phyloP scores from a whole-genome alignment of 1,284 basidiomycete genomes.

The Lignosus rhinocerotis region DNA sequence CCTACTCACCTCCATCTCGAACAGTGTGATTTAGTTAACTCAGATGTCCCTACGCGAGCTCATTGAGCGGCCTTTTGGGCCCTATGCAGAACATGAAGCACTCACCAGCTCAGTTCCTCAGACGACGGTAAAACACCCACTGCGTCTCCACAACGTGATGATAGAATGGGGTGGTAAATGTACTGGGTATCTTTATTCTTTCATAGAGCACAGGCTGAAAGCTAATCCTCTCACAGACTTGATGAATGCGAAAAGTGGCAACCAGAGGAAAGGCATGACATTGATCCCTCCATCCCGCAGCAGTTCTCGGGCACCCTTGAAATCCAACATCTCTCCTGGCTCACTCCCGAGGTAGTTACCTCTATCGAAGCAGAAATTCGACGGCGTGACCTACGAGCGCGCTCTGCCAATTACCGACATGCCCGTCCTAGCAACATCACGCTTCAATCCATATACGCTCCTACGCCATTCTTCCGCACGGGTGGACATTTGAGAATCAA shows the following conservation, averaged over 20 bases:
- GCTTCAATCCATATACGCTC: slow-evolving; percentile 35
- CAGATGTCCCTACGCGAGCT: slow-evolving; percentile 12
- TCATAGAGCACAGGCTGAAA: background rate
- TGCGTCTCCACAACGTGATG: slow-evolving; percentile 24
- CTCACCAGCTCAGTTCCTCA: slow-evolving; percentile 26
- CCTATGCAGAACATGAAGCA: slow-evolving; percentile 28
- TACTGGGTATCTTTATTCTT: slow-evolving; percentile 25
- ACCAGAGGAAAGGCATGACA: slow-evolving; percentile 9
- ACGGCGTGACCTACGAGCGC: slow-evolving; percentile 32
- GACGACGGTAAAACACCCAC: slow-evolving; percentile 18
- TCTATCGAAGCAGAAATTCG: slow-evolving; percentile 44
- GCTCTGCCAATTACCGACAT: background rate
- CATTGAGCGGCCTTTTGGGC: slow-evolving; percentile 33
- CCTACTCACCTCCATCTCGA: too few species aligned
- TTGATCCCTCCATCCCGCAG: slow-evolving; percentile 22
- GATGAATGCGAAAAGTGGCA: slow-evolving; percentile 21
- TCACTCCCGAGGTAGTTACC: slow-evolving; percentile 43
- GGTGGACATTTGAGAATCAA: slow-evolving; percentile 33
- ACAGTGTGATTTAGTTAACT: background rate
- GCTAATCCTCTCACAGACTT: slow-evolving; percentile 10
- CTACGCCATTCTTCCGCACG: slow-evolving; percentile 20
- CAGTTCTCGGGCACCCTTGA: slow-evolving; percentile 50
- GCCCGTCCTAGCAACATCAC: slow-evolving; percentile 29
- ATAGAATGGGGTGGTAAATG: slow-evolving; percentile 24
- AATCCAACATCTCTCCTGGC: slow-evolving; percentile 44